Evolutionary conservation across 1,284 basidiomycete species (phyloP).

Genomic region (Ganoderma meredithae): DNA sequence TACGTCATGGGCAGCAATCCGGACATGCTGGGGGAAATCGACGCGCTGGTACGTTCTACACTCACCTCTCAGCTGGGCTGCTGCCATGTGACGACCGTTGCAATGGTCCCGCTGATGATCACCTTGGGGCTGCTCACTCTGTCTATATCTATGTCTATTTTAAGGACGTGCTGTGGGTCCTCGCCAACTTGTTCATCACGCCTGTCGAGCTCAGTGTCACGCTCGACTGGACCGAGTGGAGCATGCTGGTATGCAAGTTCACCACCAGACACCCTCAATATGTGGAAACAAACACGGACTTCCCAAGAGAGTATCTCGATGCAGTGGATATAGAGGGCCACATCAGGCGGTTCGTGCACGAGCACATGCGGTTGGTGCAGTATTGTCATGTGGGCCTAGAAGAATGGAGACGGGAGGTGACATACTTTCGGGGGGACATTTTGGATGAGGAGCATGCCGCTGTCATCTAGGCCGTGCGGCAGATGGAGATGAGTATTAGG

Average conservation of each 20-base stretch:
- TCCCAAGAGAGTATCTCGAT: neutral
- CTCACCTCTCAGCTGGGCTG: neutral
- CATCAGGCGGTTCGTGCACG: neutral
- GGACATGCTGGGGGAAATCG: neutral
- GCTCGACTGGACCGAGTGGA: neutral
- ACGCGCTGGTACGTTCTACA: neutral
- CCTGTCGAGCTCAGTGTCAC: neutral
- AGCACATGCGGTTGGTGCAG: neutral
- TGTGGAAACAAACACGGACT: neutral
- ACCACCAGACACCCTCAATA: neutral
- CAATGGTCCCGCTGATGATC: neutral
- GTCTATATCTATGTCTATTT: neutral
- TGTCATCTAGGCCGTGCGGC: neutral
- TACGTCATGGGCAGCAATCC: neutral
- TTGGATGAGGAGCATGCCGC: neutral
- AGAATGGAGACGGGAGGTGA: neutral
- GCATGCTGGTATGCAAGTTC: neutral
- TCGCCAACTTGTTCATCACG: neutral
- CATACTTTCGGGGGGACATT: neutral
- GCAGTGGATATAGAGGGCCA: neutral
- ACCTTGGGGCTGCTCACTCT: too few species aligned
- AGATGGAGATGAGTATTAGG: neutral
- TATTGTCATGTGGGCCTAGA: neutral
- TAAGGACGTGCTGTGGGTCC: neutral
- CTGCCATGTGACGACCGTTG: neutral